Conservation (phyloP, 2,329 filamentous ascomycete genomes). For the Sporothrix euskadiensis region DNA sequence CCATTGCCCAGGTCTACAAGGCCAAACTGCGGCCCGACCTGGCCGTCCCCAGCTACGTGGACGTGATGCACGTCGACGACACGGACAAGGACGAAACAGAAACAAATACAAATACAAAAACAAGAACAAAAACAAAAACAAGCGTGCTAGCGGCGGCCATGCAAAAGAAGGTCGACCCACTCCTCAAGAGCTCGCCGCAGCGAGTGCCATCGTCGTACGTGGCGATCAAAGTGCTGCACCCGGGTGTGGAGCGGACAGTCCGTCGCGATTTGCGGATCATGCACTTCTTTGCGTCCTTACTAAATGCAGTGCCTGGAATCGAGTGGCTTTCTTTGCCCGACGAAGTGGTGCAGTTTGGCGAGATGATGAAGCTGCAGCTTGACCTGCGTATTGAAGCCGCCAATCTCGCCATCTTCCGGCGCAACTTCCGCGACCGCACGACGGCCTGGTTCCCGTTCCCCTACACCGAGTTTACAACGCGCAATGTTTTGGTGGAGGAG, state of each 20-base stretch:
- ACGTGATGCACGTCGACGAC: not conserved
- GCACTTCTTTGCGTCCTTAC: constrained; percentile 79
- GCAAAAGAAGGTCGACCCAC: constrained; percentile 59
- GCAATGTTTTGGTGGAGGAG: constrained; percentile 90
- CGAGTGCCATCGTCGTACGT: constrained; percentile 89
- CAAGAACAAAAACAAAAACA: not conserved
- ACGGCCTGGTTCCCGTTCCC: constrained; percentile 98
- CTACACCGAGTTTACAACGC: constrained; percentile 87
- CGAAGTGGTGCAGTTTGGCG: constrained; percentile 89
- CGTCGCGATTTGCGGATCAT: constrained; percentile 92
- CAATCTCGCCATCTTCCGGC: constrained; percentile 83
- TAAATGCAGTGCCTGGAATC: constrained; percentile 89
- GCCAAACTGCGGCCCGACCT: constrained; percentile 84
- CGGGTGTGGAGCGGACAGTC: constrained; percentile 84
- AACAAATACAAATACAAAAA: not conserved
- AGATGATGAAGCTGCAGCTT: constrained; percentile 98
- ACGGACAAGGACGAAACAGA: not conserved
- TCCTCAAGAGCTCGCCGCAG: constrained; percentile 83
- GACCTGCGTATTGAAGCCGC: constrained; percentile 93
- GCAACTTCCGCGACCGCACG: constrained; percentile 83
- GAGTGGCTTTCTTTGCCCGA: constrained; percentile 97
- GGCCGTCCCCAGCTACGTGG: constrained; percentile 57
- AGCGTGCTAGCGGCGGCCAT: not conserved
- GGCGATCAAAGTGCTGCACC: constrained; percentile 93
- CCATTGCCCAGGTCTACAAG: constrained; percentile 97